Percentiles rank a stretch among this genome's conserved stretches.
phyloP scores from a whole-genome alignment of 23 red algal genomes.

The Gracilaria gracilis region DNA sequence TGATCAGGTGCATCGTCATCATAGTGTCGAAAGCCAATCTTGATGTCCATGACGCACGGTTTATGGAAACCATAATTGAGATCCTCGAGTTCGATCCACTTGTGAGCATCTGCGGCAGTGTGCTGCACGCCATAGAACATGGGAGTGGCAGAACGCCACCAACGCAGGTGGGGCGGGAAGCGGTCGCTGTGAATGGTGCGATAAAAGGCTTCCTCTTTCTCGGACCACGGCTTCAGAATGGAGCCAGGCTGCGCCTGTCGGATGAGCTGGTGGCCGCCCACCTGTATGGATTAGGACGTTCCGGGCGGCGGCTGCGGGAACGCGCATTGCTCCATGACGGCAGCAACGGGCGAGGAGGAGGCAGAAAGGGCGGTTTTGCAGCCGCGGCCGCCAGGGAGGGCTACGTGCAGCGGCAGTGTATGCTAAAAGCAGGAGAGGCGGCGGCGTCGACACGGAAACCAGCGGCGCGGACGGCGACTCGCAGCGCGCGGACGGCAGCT shows the following conservation, averaged over 20 bases:
- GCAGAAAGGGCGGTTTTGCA: background rate
- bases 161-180: constrained; percentile 30
- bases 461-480: too few species aligned
- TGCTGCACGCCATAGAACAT: constrained; percentile 50
- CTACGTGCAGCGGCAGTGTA: too few species aligned
- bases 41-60: constrained; percentile 87
- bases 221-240: constrained; percentile 78
- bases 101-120: background rate
- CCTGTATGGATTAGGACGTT: constrained; percentile 77
- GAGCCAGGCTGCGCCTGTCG: constrained; percentile 22
- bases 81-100: constrained; percentile 68
- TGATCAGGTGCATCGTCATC: constrained; percentile 88
- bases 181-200: constrained; percentile 44
- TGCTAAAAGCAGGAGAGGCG: too few species aligned
- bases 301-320: background rate
- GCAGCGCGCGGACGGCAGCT: too few species aligned
- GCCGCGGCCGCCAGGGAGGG: background rate
- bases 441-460: too few species aligned
- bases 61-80: constrained; percentile 63
- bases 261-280: constrained; percentile 85
- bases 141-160: constrained; percentile 67
- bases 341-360: background rate
- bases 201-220: constrained; percentile 87
- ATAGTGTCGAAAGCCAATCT: constrained; percentile 87
- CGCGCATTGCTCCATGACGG: background rate